These are phyloP conservation scores for Metschnikowia dekortorum DNA, from an alignment of 805 yeast species.

Conservation along the genomic window DNA sequence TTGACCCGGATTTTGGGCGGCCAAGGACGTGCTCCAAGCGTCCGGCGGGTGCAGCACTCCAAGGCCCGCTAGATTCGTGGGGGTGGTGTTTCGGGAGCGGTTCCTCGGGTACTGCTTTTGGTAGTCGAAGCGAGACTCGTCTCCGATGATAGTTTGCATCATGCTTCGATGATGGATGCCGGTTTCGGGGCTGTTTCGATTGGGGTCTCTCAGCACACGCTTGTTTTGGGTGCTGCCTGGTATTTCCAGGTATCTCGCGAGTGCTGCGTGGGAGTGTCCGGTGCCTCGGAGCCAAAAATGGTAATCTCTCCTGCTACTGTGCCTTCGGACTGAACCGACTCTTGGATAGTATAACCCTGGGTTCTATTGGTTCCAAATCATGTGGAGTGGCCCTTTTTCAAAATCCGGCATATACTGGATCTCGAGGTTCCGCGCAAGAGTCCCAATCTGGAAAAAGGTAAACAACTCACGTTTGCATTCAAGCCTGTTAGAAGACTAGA, in stretches of 20 bases:
- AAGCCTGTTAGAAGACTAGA: too few species aligned
- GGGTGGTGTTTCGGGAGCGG: constrained; percentile 31
- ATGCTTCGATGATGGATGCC: too few species aligned
- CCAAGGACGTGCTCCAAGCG: not conserved
- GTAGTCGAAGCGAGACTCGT: constrained; percentile 27
- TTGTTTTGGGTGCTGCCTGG: too few species aligned
- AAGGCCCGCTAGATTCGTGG: constrained; percentile 12
- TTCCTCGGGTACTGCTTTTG: constrained; percentile 21
- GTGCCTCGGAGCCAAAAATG: too few species aligned
- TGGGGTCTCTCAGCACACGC: too few species aligned
- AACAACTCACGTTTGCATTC: not conserved
- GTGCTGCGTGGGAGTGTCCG: too few species aligned
- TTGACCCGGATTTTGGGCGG: not conserved
- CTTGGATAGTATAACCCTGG: too few species aligned
- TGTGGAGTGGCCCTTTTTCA: not conserved
- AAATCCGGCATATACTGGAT: not conserved
- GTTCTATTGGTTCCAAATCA: too few species aligned
- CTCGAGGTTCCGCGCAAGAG: not conserved
- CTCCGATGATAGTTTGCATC: not conserved
- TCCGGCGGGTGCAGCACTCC: not conserved
- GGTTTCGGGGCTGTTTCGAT: too few species aligned
- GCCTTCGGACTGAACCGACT: too few species aligned
- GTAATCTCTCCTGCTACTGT: too few species aligned
- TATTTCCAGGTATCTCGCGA: not conserved
- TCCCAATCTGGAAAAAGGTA: not conserved